Evolutionary conservation across 352 stramenopile genomes (phyloP), one percentile per base, ranked within the genome.

Genomic region (Blastocystis sp.): DNA sequence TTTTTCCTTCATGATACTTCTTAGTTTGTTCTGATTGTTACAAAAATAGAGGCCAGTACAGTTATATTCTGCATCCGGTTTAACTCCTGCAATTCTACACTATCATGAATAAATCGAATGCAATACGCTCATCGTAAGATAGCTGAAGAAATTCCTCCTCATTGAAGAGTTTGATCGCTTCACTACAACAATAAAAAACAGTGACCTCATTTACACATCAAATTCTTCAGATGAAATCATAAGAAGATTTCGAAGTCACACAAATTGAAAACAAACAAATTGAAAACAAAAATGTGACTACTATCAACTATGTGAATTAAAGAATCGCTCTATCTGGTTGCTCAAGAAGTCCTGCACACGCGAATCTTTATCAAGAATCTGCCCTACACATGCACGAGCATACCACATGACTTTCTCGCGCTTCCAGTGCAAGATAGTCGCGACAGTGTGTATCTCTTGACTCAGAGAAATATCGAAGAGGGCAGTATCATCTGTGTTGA

Each of bases 401-500:
- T 47, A 80, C 18, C 55, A 15, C 41, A 80, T 39, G 8, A 64
- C 20, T 15, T 80, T 37, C 29, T 23, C 6, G 7, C 43, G 11
- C 3, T 20, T 62, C 70, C 70, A 80, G 7, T 62, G 29, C 3
- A 80, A 37, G 6, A 43, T 15, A 7, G 6, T 45, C 23, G 70
- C 43, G 7, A 80, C 23, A 1, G 20, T 37, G 15, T 20, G 23
- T n/a, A 66, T 29, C 23, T 80, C 70, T 0, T 80, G 37, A 41
- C 45, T 64, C 11, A 80, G 23, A 26, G 29, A 29, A 20, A 62
- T 41, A 20, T 34, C 13, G 20, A 80, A 80, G 8, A 80, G 20
- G 45, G 34, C 7, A 9, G 43, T 26, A 64, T 80, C 70, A 43
- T 80, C 70, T 20, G 70, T 80, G n/a, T 80, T 80, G n/a, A 80